Conservation (phyloP, 176 grass and related monocot genomes). For the Calamus simplicifolius region DNA sequence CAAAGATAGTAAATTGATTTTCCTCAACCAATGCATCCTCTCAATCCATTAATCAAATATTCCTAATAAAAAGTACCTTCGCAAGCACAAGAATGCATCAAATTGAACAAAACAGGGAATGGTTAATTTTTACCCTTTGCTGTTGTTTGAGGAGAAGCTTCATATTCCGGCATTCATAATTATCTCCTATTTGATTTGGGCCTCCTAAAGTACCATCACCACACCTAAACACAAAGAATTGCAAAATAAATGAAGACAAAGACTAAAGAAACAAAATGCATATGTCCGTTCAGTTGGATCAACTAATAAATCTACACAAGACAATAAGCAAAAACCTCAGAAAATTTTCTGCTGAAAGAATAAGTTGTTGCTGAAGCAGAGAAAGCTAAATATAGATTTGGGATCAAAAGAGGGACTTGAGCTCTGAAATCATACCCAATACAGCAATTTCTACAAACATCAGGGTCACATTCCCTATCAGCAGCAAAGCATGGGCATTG, state of each 20-base stretch:
- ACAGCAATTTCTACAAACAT: slow-evolving; percentile 99
- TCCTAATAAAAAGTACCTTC: no score
- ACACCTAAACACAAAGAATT: slow-evolving; percentile 39
- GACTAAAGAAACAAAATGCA: no score
- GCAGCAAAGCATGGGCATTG: slow-evolving; percentile 99
- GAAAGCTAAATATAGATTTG: slow-evolving; percentile 6
- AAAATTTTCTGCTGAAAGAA: background rate
- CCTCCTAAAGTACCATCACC: slow-evolving; percentile 92
- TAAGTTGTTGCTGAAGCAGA: background rate
- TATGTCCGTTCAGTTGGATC: no score
- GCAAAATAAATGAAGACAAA: no score
- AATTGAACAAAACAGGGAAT: slow-evolving; percentile 15
- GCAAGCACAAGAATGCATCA: background rate
- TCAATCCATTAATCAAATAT: no score
- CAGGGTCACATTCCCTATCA: slow-evolving; percentile 95
- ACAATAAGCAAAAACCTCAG: no score
- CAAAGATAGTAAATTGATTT: no score
- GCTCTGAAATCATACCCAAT: slow-evolving; percentile 53
- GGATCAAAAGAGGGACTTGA: slow-evolving; percentile 18
- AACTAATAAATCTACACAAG: no score
- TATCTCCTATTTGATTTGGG: slow-evolving; percentile 92
- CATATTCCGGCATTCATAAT: slow-evolving; percentile 98
- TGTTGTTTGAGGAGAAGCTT: slow-evolving; percentile 96
- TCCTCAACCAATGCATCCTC: no score
- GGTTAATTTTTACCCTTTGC: slow-evolving; percentile 57